Evolutionary conservation across 495 filamentous ascomycete genomes (phyloP).

Genomic region (Penicillium paxilli): DNA sequence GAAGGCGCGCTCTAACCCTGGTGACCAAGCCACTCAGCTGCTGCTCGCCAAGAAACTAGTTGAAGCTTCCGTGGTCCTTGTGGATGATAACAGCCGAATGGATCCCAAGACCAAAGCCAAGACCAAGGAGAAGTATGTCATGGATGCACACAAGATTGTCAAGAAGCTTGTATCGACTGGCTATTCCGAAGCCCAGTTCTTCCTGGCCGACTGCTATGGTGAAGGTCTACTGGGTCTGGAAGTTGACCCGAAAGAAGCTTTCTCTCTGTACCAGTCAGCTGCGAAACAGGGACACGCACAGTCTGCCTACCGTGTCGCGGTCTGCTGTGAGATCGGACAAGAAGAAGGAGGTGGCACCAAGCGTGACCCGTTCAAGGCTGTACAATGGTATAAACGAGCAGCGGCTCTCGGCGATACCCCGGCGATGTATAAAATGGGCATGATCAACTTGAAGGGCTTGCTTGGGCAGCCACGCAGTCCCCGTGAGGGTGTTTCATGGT

Average conservation of each 20-base stretch:
- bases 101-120: constrained; percentile 75
- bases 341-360: constrained; percentile 91
- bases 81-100: constrained; percentile 63
- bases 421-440: constrained; percentile 98
- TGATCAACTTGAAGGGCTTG: constrained; percentile 92
- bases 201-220: constrained; percentile 85
- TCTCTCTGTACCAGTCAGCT: constrained; percentile 87
- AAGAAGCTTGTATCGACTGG: constrained; percentile 74
- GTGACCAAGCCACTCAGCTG: constrained; percentile 69
- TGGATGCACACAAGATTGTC: constrained; percentile 85
- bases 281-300: constrained; percentile 85
- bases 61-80: constrained; percentile 77
- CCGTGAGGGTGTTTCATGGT: constrained; percentile 82
- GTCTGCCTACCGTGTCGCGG: constrained; percentile 90
- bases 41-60: constrained; percentile 80
- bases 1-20: constrained; percentile 64
- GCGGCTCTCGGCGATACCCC: constrained; percentile 86
- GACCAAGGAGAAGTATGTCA: constrained; percentile 77
- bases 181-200: constrained; percentile 88
- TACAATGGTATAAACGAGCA: constrained; percentile 96
- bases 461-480: constrained; percentile 84
- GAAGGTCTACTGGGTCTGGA: constrained; percentile 70
- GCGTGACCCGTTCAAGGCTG: constrained; percentile 86
- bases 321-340: constrained; percentile 95
- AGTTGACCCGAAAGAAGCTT: constrained; percentile 84